phyloP scores from a whole-genome alignment of 495 filamentous ascomycete genomes.

The Coniosporium apollinis region DNA sequence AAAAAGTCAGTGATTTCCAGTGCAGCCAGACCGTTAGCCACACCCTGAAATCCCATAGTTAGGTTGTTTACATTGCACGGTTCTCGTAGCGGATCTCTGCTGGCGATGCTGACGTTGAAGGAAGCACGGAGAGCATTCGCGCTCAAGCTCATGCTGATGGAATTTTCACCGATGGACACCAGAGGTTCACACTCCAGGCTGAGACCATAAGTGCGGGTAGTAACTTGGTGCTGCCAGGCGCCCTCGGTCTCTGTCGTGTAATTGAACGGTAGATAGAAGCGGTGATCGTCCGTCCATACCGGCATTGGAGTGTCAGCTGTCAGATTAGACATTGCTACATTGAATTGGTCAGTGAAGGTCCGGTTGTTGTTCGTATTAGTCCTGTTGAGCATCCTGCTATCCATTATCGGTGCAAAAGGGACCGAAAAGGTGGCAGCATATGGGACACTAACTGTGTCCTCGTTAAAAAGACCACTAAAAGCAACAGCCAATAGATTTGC shows the following conservation, averaged over 20 bases:
- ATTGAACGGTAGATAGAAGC: slow-evolving; percentile 23
- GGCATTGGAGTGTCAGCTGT: slow-evolving; percentile 17
- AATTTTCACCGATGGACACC: no score
- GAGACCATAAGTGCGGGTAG: background rate
- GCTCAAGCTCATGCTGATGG: no score
- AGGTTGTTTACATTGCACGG: no score
- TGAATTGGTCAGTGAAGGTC: slow-evolving; percentile 15
- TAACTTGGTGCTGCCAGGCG: background rate
- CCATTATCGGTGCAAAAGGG: slow-evolving; percentile 2
- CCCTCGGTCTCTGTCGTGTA: background rate
- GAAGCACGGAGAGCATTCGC: no score
- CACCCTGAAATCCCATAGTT: no score
- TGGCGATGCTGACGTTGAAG: no score
- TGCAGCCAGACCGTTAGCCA: no score
- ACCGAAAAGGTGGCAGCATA: slow-evolving; percentile 3
- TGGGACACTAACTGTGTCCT: background rate
- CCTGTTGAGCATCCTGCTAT: no score
- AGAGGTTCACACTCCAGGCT: background rate
- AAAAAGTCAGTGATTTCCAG: no score
- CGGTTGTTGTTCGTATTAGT: no score
- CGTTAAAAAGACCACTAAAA: slow-evolving; percentile 22
- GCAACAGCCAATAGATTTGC: slow-evolving; percentile 26
- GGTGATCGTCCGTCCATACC: slow-evolving; percentile 20
- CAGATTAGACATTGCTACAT: slow-evolving; percentile 20
- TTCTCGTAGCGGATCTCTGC: no score